These are phyloP conservation scores for Serendipita sp. DNA, from an alignment of 768 basidiomycete genomes.

Conservation along the genomic window DNA sequence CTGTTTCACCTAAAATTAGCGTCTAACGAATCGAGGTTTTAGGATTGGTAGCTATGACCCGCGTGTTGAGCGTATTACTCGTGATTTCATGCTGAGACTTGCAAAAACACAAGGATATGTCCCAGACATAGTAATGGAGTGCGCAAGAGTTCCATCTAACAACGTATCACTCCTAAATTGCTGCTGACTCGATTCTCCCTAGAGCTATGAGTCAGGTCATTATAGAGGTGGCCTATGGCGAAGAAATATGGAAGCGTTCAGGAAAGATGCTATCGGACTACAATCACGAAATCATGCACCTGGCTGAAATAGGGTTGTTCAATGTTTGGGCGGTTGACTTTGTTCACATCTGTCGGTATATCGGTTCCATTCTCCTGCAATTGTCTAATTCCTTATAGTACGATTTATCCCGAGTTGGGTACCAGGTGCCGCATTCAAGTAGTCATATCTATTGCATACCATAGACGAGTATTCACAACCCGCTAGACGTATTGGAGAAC, in stretches of 20 bases:
- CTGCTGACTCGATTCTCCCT: too few species aligned
- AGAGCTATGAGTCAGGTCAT: background rate
- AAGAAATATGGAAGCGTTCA: background rate
- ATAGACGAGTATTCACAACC: background rate
- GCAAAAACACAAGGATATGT: background rate
- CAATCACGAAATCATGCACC: background rate
- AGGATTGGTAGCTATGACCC: background rate
- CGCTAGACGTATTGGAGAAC: background rate
- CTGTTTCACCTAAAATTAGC: too few species aligned
- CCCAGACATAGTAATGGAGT: background rate
- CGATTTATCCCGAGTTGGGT: constrained; percentile 5
- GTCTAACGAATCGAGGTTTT: background rate
- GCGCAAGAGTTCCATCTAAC: background rate
- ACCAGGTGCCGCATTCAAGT: background rate
- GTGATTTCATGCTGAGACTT: background rate
- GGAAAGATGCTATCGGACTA: background rate
- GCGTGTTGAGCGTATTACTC: background rate
- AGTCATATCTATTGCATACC: background rate
- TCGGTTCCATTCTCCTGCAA: background rate
- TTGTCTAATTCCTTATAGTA: background rate
- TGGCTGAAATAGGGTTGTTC: background rate
- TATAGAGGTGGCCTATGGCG: background rate
- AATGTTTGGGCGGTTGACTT: background rate
- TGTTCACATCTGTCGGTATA: background rate
- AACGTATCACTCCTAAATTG: too few species aligned